phyloP scores from a whole-genome alignment of 306 rosid species.

The Mucuna pruriens region DNA sequence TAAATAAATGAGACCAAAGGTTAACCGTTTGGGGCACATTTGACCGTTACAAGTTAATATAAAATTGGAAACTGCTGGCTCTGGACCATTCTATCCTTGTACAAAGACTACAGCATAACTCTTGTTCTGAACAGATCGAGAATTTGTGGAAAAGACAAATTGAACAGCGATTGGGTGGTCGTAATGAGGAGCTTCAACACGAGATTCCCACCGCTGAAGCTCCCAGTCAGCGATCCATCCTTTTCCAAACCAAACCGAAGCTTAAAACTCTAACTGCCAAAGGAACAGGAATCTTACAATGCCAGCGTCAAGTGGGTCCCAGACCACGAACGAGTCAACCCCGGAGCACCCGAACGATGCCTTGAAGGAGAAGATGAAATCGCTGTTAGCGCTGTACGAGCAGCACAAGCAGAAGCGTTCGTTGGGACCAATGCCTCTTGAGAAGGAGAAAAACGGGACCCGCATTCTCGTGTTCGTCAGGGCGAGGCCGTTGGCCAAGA shows the following conservation, averaged over 20 bases:
- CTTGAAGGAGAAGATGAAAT: constrained; percentile 81
- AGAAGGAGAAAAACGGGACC: constrained; percentile 52
- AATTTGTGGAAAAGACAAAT: too few species aligned
- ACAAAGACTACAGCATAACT: too few species aligned
- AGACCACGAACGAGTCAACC: constrained; percentile 33
- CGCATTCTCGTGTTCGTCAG: constrained; percentile 85
- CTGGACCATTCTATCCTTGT: too few species aligned
- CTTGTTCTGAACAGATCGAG: too few species aligned
- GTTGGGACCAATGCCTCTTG: too few species aligned
- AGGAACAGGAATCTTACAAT: constrained; percentile 32
- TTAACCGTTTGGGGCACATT: too few species aligned
- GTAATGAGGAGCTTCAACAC: neutral
- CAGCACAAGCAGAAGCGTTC: constrained; percentile 64
- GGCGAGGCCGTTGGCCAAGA: constrained; percentile 81
- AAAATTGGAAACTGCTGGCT: too few species aligned
- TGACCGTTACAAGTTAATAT: too few species aligned
- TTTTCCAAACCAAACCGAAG: neutral
- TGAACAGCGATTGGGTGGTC: too few species aligned
- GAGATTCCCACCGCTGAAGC: neutral
- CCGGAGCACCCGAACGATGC: constrained; percentile 62
- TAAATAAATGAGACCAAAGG: too few species aligned
- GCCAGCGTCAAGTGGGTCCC: constrained; percentile 83
- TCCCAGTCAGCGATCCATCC: neutral
- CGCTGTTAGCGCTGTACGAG: constrained; percentile 73
- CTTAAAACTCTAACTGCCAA: neutral